Evolutionary conservation across 305 asterid species (phyloP).

Genomic region (Ajuga reptans): DNA sequence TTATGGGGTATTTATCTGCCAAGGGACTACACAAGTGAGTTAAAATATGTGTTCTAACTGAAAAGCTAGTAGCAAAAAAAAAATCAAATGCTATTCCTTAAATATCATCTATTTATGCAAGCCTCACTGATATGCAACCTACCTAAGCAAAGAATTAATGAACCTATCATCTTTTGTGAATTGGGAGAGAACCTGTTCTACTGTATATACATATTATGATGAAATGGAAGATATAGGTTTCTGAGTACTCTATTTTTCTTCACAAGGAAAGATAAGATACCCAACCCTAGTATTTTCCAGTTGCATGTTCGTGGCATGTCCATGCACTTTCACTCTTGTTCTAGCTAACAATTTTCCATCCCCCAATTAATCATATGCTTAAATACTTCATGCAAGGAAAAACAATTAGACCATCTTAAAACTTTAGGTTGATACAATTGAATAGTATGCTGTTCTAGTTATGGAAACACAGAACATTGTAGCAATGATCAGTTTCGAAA

Average conservation of each 20-base stretch:
- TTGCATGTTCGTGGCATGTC: not conserved
- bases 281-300: not conserved
- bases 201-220: not conserved
- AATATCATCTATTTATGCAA: not conserved
- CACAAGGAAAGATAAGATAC: not conserved
- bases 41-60: not conserved
- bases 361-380: not conserved
- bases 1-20: not conserved
- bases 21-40: not conserved
- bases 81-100: not conserved
- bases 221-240: not conserved
- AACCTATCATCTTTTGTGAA: not conserved
- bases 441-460: too few relatives aligned
- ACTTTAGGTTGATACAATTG: too few relatives aligned
- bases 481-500: constrained; percentile 2
- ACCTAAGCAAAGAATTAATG: not conserved
- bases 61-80: not conserved
- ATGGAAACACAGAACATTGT: constrained; percentile 1
- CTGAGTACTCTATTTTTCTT: not conserved
- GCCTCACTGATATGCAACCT: too few relatives aligned
- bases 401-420: not conserved
- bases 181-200: not conserved
- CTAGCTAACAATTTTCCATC: not conserved
- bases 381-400: not conserved
- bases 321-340: not conserved